Percentiles rank a stretch among this genome's conserved stretches.
phyloP scores from a whole-genome alignment of 2,329 filamentous ascomycete genomes.

The Xylaria arbuscula region DNA sequence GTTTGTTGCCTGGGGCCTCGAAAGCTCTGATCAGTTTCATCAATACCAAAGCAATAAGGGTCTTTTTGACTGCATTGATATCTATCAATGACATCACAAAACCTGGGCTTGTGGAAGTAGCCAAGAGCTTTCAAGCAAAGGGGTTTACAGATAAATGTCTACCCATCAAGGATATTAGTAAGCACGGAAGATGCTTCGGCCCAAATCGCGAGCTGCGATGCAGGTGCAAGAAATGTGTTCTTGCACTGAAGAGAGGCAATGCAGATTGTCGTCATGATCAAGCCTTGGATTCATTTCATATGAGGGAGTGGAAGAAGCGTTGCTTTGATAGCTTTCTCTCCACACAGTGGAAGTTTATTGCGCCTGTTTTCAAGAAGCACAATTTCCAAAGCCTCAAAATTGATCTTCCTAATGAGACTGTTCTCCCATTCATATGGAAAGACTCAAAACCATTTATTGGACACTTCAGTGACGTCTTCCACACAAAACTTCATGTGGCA shows the following conservation, averaged over 20 bases:
- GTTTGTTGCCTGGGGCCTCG: conserved; percentile 18
- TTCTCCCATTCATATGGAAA: conserved; percentile 24
- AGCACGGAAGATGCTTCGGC: conserved; percentile 1
- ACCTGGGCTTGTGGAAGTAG: conserved; percentile 2
- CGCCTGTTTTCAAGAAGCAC: conserved; percentile 22
- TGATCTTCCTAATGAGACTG: conserved; percentile 9
- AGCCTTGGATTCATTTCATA: conserved; percentile 24
- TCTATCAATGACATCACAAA: background rate
- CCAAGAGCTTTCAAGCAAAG: conserved; percentile 4
- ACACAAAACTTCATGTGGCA: conserved; percentile 12
- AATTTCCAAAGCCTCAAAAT: conserved; percentile 4
- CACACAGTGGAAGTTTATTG: conserved; percentile 26
- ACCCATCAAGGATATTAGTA: conserved; percentile 18
- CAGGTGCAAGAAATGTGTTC: background rate
- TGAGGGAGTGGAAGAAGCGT: background rate
- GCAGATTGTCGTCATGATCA: background rate
- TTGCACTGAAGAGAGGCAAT: background rate
- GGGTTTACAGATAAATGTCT: conserved; percentile 17
- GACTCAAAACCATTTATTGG: conserved; percentile 1
- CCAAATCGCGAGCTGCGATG: conserved; percentile 9
- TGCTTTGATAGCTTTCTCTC: conserved; percentile 7
- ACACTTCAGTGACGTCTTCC: conserved; percentile 29
- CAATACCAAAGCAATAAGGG: background rate
- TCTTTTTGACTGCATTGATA: conserved; percentile 10
- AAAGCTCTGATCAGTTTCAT: conserved; percentile 13